Percentiles rank a stretch among this genome's conserved stretches.
phyloP scores from a whole-genome alignment of 441 rosid species.

The Raphanus hybrid region DNA sequence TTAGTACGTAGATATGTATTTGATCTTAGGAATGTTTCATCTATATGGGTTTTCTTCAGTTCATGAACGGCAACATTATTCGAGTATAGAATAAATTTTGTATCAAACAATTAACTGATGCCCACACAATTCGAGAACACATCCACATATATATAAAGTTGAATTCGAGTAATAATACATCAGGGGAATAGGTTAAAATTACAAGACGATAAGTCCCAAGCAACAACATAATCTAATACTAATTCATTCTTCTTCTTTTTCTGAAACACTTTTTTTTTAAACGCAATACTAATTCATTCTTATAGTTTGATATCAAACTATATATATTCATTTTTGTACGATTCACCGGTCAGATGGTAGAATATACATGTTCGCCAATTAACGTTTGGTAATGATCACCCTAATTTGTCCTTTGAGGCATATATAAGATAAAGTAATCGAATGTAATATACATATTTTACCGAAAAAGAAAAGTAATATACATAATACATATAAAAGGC shows the following conservation, averaged over 20 bases:
- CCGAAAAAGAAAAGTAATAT: too few relatives aligned
- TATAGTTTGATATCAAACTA: background rate
- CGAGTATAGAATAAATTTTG: constrained; percentile 1
- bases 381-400: background rate
- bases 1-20: constrained; percentile 9
- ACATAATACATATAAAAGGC: background rate
- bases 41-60: constrained; percentile 15
- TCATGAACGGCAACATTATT: constrained; percentile 12
- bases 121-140: background rate
- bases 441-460: background rate
- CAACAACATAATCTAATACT: background rate
- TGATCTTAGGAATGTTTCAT: constrained; percentile 24
- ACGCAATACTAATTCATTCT: background rate
- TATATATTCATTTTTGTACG: background rate
- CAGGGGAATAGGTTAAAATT: background rate
- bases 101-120: background rate
- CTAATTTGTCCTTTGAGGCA: background rate
- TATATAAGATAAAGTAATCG: background rate
- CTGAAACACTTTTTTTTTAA: too few relatives aligned
- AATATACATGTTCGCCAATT: background rate
- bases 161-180: background rate
- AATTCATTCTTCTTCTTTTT: background rate
- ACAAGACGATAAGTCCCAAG: background rate
- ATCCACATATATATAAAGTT: background rate
- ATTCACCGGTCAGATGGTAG: background rate